Conservation (phyloP, 306 rosid genomes). For the Delonix regia region DNA sequence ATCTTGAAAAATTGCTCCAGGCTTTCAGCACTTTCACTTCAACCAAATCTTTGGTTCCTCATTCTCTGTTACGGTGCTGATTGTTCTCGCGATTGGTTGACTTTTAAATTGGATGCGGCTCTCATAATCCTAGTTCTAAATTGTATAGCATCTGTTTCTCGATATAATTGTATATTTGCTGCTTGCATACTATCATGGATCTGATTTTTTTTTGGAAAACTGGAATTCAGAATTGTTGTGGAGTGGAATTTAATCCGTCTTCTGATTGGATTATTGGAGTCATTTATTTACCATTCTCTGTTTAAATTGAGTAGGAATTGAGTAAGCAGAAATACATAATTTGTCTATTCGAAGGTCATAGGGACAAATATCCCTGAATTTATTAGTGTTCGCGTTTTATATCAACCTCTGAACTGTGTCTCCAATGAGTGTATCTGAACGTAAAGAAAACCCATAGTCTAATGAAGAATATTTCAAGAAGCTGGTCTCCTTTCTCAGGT, state of each 20-base stretch:
- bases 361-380: background rate
- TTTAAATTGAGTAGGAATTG: background rate
- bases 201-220: background rate
- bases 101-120: background rate
- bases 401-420: background rate
- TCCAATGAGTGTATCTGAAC: background rate
- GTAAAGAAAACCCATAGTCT: background rate
- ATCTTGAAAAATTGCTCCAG: background rate
- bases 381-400: background rate
- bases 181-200: background rate
- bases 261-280: background rate
- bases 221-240: background rate
- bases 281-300: background rate
- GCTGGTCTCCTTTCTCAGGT: background rate
- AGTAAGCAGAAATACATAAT: background rate
- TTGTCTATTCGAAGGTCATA: background rate
- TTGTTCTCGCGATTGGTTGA: background rate
- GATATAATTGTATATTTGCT: background rate
- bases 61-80: background rate
- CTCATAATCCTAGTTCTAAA: background rate
- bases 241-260: background rate
- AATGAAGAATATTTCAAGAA: background rate
- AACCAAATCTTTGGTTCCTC: background rate
- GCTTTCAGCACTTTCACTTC: background rate
- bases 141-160: constrained; percentile 3